Evolutionary conservation across 129 eudicot genomes (phyloP).

Genomic region (Ambrosia artemisiifolia): DNA sequence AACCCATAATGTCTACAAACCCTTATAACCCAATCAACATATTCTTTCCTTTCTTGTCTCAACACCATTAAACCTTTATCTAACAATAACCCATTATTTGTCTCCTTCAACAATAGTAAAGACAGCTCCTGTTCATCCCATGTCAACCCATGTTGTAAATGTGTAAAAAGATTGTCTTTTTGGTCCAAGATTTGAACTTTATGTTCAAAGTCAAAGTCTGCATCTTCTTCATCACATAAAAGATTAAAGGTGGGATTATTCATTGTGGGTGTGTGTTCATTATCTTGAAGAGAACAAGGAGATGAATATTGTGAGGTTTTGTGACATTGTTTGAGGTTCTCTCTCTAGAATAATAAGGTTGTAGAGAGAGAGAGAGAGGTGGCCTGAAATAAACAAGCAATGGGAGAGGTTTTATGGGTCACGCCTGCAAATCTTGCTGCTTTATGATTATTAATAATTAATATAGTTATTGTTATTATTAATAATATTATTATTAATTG

Average conservation of each 20-base stretch:
- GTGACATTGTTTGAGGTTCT: slow-evolving; percentile 17
- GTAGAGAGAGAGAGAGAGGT: slow-evolving; percentile 14
- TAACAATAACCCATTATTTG: slow-evolving; percentile 8
- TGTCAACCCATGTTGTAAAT: slow-evolving; percentile 29
- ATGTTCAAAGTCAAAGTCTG: slow-evolving; percentile 19
- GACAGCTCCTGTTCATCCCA: slow-evolving; percentile 38
- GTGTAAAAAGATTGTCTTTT: slow-evolving; percentile 29
- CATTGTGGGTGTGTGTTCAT: slow-evolving; percentile 1
- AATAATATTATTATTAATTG: too few species aligned
- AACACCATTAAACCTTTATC: slow-evolving; percentile 18
- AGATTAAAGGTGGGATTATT: slow-evolving; percentile 19
- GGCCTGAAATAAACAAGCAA: slow-evolving; percentile 25
- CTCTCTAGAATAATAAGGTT: slow-evolving; percentile 30
- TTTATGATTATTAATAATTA: neutral
- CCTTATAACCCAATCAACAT: slow-evolving; percentile 71
- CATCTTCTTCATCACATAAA: slow-evolving; percentile 30
- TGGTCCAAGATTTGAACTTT: slow-evolving; percentile 8
- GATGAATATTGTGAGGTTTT: neutral
- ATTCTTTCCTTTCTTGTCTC: slow-evolving; percentile 55
- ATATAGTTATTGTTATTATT: neutral
- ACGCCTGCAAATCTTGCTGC: slow-evolving; percentile 26
- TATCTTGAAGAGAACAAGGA: slow-evolving; percentile 20
- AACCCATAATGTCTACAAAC: slow-evolving; percentile 62
- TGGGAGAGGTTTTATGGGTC: slow-evolving; percentile 21
- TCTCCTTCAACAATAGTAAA: slow-evolving; percentile 19